phyloP scores from a whole-genome alignment of 2,329 filamentous ascomycete species.

The Cladosporium phlei region DNA sequence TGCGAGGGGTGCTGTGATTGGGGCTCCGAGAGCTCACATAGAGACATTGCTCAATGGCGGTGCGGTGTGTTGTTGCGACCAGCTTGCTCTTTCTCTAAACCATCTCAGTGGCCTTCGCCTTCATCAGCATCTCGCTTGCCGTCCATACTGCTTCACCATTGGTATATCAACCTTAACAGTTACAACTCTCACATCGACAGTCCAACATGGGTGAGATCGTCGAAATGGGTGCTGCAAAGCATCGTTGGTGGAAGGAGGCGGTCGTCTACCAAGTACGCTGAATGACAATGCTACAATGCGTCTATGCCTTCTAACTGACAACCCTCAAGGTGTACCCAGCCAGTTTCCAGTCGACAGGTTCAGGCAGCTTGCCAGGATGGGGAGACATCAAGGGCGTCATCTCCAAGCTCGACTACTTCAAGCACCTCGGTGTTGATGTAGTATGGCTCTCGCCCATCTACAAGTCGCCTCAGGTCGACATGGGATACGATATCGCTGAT shows the following conservation, averaged over 20 bases:
- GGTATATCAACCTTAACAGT: no score
- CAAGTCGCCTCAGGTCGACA: slow-evolving; percentile 51
- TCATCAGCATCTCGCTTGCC: background rate
- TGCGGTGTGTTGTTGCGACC: slow-evolving; percentile 5
- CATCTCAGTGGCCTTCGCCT: background rate
- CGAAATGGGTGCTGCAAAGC: slow-evolving; percentile 16
- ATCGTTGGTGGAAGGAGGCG: slow-evolving; percentile 37
- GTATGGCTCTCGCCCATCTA: slow-evolving; percentile 63
- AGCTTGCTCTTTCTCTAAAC: background rate
- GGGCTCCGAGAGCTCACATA: background rate
- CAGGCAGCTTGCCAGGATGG: slow-evolving; percentile 49
- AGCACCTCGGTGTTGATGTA: slow-evolving; percentile 58
- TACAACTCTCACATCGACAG: background rate
- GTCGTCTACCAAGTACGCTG: slow-evolving; percentile 31
- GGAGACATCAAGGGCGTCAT: slow-evolving; percentile 63
- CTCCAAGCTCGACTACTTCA: slow-evolving; percentile 60
- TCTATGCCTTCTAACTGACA: slow-evolving; percentile 25
- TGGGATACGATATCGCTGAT: slow-evolving; percentile 49
- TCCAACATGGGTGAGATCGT: slow-evolving; percentile 9
- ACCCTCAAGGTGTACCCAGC: slow-evolving; percentile 52
- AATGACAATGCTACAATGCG: background rate
- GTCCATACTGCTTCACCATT: background rate
- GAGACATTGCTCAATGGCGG: no score
- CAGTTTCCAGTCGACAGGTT: slow-evolving; percentile 54
- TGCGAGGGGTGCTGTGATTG: no score